Base-by-base conservation (phyloP, 306 rosid species). In the Cicer chorassanicum region DNA sequence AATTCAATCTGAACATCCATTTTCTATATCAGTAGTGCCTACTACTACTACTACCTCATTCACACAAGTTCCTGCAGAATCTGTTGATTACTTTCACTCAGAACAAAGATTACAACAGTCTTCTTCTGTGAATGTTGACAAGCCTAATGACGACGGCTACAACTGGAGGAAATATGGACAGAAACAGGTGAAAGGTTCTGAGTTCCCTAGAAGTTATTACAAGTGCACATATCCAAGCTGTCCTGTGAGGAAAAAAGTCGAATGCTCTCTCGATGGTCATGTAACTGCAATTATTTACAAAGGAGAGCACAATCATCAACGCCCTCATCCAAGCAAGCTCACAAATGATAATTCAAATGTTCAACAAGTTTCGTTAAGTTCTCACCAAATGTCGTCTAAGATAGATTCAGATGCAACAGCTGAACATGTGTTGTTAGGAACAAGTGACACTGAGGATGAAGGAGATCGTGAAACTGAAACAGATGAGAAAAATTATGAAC, bases 151-250 rank as follows among this genome's bases (percentile, higher is more conserved):
- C 1, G 98, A 92, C 55, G 96, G 93, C 46, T 90, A 75, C 87
- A 90, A 88, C 70, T 92, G 98, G 98, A 83, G 96, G 55, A 90
- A 92, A 73, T 90, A 90, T 54, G 96, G 98, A 11, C 98, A 90
- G 83, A 92, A 90, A 87, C 93, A 87, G 44, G 91, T 92, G 73
- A 92, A 90, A 38, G 98, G 98, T 38, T 87, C 93, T 14, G 92
- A 90, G 64, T 90, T 87, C 73, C 98, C 93, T 55, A 81, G 93
- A 64, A 90, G 96, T 60, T 92, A 88, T 73, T 92, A 92, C 65
- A 92, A 92, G 73, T 92, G 98, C 81, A 90, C 92, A 3, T 81
- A 81, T 73, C 85, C 84, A 1, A 80, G 53, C 15, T 92, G 98
- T 74, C 92, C 89, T 11, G 98, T 90, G 11, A 92, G 86, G 91